Evolutionary conservation across 495 filamentous ascomycete species (phyloP).

Genomic region (Aspergillus sclerotiicarbonarius): DNA sequence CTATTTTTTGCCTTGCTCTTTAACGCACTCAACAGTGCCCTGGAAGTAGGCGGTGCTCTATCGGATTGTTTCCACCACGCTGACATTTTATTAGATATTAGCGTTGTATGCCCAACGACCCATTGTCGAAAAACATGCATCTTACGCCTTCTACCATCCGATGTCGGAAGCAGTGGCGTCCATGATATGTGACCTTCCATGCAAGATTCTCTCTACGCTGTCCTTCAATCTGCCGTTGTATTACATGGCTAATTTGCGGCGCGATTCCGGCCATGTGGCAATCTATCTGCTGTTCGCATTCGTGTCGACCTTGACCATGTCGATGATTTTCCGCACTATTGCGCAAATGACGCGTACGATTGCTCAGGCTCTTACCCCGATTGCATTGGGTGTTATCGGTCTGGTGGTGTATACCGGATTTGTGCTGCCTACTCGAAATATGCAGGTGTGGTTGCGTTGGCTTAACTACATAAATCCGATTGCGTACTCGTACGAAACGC

Average conservation of each 20-base stretch:
- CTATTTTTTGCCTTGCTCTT: slow-evolving; percentile 14
- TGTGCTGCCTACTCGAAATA: slow-evolving; percentile 29
- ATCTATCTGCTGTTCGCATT: slow-evolving; percentile 50
- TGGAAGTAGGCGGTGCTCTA: slow-evolving; percentile 61
- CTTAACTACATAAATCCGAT: slow-evolving; percentile 70
- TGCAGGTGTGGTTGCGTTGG: slow-evolving; percentile 41
- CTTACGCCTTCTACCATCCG: slow-evolving; percentile 61
- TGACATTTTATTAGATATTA: slow-evolving; percentile 57
- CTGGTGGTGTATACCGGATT: slow-evolving; percentile 39
- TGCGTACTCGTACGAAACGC: slow-evolving; percentile 32
- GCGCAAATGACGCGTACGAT: slow-evolving; percentile 30
- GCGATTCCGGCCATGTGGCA: slow-evolving; percentile 44
- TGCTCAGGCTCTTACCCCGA: slow-evolving; percentile 34
- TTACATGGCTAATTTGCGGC: slow-evolving; percentile 51
- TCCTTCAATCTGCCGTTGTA: slow-evolving; percentile 53
- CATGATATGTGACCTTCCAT: slow-evolving; percentile 55
- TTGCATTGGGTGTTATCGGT: slow-evolving; percentile 32
- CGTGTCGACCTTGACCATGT: slow-evolving; percentile 51
- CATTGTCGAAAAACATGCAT: slow-evolving; percentile 60
- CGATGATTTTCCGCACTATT: slow-evolving; percentile 38
- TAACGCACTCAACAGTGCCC: slow-evolving; percentile 60
- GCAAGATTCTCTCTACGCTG: slow-evolving; percentile 42
- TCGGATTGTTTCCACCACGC: background rate
- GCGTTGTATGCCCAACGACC: slow-evolving; percentile 54
- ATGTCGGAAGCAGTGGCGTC: slow-evolving; percentile 53